Evolutionary conservation across 2,329 filamentous ascomycete species (phyloP), one percentile per base, ranked within the genome.

Genomic region (Ophiostoma angusticollis): DNA sequence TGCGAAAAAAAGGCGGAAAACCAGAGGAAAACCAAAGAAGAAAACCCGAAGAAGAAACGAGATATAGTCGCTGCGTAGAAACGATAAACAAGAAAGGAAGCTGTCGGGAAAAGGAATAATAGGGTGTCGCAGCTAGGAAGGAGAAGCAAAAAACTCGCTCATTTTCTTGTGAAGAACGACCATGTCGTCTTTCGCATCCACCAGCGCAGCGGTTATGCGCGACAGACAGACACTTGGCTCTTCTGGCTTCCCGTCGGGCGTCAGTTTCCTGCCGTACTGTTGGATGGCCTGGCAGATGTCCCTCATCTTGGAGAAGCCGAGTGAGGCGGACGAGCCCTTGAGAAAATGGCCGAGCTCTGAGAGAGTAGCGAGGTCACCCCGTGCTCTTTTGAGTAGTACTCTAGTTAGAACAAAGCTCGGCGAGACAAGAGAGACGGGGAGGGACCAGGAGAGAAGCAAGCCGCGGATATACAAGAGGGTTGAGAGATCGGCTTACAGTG

Each of bases 281-380:
- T 98, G 89, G 53, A 98, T 95, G 68, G 93, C 86, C 63, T 96
- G 87, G 64, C 91, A 98, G 46, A 77, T 80, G 54, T 95, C 86
- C 58, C 85, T 84, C 52, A 98, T 81, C 59, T 93, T 93, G 52
- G 74, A 80, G 40, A 96, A 73, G 32, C 91, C 91, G 39, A 98
- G 72, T 4, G 91, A 95, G 28, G 91, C 89, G 8, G 89, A 95
- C 6, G 89, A 96, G 44, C 91, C 91, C 64, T 98, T 98, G 50
- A 98, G 71, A 64, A 94, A 98, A 63, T 98, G 91, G 30, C 91
- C 91, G 23, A 94, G 77, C 38, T 74, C 70, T 24, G 85, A 93
- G 27, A 96, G 74, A 48, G 77, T 66, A n/a, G 64, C 59, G 41
- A 96, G 74, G 43, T 94, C 28, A 11, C 19, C 32, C 2, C 17